Base-by-base conservation (phyloP, 306 rosid species). In the Gillenia trifoliata region DNA sequence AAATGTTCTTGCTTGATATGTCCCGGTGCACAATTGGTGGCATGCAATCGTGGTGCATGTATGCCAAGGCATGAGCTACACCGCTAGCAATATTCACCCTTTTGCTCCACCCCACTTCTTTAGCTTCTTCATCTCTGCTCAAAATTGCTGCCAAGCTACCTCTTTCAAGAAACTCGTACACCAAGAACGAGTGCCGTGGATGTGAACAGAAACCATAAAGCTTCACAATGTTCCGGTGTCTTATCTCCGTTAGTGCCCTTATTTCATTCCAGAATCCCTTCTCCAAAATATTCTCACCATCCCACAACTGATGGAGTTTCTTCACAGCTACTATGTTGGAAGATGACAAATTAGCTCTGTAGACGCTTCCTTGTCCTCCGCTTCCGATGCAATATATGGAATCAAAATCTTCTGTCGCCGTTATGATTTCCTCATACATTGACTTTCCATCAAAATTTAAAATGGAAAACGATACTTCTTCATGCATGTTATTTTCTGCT, bases 21-120 rank as follows among this genome's bases (percentile, higher is more conserved):
- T 72, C 74, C 8, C 74, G 45, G 30, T 72, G 74, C 3, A 79
- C 68, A 66, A 72, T 78, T 4, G 73, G 68, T 28, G 52, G 72
- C 30, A 75, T 2, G 6, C 78, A 66, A 34, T 73, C 74, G 3
- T 79, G 65, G 49, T 79, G 82, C 82, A 79, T 43, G 15, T 79
- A 79, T 12, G 55, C 26, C 28, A 79, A 66, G 41, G 82, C 82
- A 26, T 73, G 52, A 2, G 70, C 69, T 12, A 73, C 56, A 1
- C 70, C 47, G 47, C 59, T 59, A 10, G 59, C 56, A 65, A 79
- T 33, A 43, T 73, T 56, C 9, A 73, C 64, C 47, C 75, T 66
- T 60, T 2, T 72, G 2, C 45, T 23, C 78, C 82, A 73, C 6
- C 45, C 47, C 23, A 79, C 29, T 30, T 34, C 34, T 34, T 10